These are phyloP conservation scores for Tetrahymena malaccensis DNA, from an alignment of 73 alveolate species.

Conservation along the genomic window DNA sequence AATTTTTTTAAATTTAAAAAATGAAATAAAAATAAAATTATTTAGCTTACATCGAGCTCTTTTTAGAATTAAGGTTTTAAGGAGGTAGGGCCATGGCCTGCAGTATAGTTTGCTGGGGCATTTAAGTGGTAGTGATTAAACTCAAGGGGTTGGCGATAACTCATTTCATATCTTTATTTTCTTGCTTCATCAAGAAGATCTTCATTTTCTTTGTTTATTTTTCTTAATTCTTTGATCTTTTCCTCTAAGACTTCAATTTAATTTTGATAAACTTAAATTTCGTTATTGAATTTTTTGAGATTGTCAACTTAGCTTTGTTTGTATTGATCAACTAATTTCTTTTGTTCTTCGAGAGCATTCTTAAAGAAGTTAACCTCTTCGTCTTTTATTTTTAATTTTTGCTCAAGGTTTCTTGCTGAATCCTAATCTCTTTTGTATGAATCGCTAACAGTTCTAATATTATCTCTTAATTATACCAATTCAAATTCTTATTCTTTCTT, in stretches of 20 bases:
- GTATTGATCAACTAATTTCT: conserved; percentile 21
- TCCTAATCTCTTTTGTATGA: conserved; percentile 37
- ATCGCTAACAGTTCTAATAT: conserved; percentile 21
- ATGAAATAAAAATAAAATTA: too few relatives aligned
- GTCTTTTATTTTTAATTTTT: conserved; percentile 15
- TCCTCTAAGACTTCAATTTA: conserved; percentile 21
- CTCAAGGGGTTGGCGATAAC: background rate
- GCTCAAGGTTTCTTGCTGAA: conserved; percentile 12
- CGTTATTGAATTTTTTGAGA: conserved; percentile 11
- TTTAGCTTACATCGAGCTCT: background rate
- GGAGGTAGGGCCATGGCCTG: conserved; percentile 1
- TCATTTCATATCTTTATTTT: background rate
- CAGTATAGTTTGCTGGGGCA: background rate
- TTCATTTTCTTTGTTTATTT: background rate
- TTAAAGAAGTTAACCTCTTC: conserved; percentile 11
- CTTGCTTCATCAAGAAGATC: background rate
- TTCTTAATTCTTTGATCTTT: conserved; percentile 8
- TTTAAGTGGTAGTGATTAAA: conserved; percentile 1
- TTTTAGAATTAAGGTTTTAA: background rate
- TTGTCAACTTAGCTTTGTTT: background rate
- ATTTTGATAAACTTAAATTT: conserved; percentile 2
- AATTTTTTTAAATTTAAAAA: too few relatives aligned
- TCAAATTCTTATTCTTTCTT: conserved; percentile 16
- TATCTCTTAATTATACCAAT: conserved; percentile 13
- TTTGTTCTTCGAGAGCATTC: conserved; percentile 8